Evolutionary conservation across 1,284 basidiomycete species (phyloP).

Genomic region (Papiliotrema nemorosa): DNA sequence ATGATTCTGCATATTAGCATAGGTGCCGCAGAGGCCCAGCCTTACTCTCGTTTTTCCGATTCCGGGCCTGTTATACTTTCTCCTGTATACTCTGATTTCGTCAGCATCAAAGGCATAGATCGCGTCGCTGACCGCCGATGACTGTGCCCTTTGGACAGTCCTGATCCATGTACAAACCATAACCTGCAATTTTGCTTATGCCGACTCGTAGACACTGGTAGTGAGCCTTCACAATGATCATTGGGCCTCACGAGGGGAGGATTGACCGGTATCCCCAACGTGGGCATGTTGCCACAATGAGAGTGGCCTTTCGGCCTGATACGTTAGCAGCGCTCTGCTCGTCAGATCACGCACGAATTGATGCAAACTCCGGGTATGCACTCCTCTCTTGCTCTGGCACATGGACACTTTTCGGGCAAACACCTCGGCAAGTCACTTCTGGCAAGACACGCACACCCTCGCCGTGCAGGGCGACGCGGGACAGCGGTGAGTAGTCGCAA

Average conservation of each 20-base stretch:
- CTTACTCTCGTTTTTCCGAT: constrained; percentile 16
- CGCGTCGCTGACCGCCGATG: constrained; percentile 14
- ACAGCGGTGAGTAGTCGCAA: too few relatives aligned
- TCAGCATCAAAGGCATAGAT: not conserved
- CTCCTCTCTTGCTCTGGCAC: constrained; percentile 14
- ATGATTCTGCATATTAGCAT: not conserved
- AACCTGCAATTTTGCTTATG: constrained; percentile 16
- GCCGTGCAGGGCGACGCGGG: too few relatives aligned
- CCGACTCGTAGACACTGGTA: constrained; percentile 14
- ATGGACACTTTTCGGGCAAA: too few relatives aligned
- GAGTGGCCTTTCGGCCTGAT: not conserved
- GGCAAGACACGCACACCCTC: too few relatives aligned
- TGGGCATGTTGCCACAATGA: not conserved
- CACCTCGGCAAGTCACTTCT: too few relatives aligned
- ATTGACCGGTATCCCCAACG: not conserved
- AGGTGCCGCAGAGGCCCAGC: not conserved
- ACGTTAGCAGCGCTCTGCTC: not conserved
- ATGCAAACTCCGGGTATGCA: constrained; percentile 15
- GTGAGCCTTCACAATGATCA: not conserved
- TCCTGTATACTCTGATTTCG: constrained; percentile 18
- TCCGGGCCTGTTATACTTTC: constrained; percentile 11
- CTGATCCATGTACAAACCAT: constrained; percentile 21
- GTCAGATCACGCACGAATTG: constrained; percentile 7
- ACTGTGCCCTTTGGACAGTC: constrained; percentile 9
- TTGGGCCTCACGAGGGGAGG: not conserved